These are phyloP conservation scores for Thymus quinquecostatus DNA, from an alignment of 257 asterid species.

Conservation along the genomic window DNA sequence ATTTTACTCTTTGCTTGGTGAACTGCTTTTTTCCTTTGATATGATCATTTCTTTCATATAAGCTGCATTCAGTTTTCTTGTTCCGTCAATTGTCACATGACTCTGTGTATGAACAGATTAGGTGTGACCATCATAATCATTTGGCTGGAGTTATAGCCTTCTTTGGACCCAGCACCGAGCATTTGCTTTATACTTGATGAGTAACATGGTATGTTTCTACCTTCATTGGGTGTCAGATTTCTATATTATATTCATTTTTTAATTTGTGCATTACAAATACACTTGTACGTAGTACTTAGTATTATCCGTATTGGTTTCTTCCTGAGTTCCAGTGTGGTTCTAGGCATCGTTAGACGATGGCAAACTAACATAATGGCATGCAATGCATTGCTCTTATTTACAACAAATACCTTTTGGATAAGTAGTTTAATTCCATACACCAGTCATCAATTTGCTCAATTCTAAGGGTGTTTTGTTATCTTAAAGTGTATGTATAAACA, in stretches of 20 bases:
- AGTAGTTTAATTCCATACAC: not conserved
- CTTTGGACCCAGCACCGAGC: constrained; percentile 20
- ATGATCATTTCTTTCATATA: not conserved
- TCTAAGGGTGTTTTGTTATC: not conserved
- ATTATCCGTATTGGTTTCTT: constrained; percentile 5
- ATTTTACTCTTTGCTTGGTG: not conserved
- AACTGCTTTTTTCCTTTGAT: not conserved
- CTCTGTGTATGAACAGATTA: constrained; percentile 1
- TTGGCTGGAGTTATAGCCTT: constrained; percentile 23
- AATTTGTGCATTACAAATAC: not conserved
- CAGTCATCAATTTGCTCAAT: constrained; percentile 12
- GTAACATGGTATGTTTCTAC: constrained; percentile 43
- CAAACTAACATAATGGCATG: constrained; percentile 7
- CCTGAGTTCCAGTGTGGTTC: constrained; percentile 2
- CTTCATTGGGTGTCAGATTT: not conserved
- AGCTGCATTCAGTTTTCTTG: constrained; percentile 22
- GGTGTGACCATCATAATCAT: constrained; percentile 17
- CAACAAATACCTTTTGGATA: not conserved
- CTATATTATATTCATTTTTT: not conserved
- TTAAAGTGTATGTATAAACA: not conserved
- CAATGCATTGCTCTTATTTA: not conserved
- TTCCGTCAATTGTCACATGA: constrained; percentile 8
- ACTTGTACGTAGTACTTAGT: not conserved
- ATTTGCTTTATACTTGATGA: constrained; percentile 25
- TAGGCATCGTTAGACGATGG: not conserved